Conservation (phyloP, 1,284 basidiomycete genomes). For the Heterobasidion annosum region DNA sequence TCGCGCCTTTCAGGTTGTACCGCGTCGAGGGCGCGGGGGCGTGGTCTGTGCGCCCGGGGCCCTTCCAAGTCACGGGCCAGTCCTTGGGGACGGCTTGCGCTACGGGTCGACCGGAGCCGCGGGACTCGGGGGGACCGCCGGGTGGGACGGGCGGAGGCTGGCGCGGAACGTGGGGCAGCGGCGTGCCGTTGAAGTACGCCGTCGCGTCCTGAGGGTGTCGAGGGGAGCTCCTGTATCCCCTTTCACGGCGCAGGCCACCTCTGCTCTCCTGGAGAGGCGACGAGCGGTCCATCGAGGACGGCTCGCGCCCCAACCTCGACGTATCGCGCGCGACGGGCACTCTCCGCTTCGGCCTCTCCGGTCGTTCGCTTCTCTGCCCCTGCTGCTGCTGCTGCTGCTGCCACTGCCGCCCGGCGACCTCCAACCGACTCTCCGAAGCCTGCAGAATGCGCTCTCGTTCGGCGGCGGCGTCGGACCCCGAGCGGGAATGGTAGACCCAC, state of each 20-base stretch:
- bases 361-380: background rate
- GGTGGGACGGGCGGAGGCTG: conserved; percentile 24
- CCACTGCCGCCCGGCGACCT: conserved; percentile 23
- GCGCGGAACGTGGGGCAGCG: conserved; percentile 8
- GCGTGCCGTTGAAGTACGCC: background rate
- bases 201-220: background rate
- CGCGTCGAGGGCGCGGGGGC: conserved; percentile 5
- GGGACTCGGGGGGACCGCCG: conserved; percentile 11
- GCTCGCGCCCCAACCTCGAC: conserved; percentile 6
- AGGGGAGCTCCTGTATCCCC: background rate
- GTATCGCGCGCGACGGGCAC: conserved; percentile 2
- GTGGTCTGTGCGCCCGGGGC: conserved; percentile 20
- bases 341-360: conserved; percentile 2
- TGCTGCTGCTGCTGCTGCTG: background rate
- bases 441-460: conserved; percentile 37
- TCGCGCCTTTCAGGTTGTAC: conserved; percentile 8
- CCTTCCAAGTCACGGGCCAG: conserved; percentile 43
- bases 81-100: conserved; percentile 25
- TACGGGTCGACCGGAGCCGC: conserved; percentile 9
- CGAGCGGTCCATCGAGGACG: conserved; percentile 8
- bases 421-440: conserved; percentile 28
- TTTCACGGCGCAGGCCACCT: background rate
- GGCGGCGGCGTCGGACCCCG: conserved; percentile 40
- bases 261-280: background rate
- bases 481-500: conserved; percentile 26